A percentile compares a stretch with the other conserved stretches of the same genome.
These are phyloP conservation scores for Rutstroemia sp. DNA, from an alignment of 2,329 filamentous ascomycete species.

Conservation along the genomic window DNA sequence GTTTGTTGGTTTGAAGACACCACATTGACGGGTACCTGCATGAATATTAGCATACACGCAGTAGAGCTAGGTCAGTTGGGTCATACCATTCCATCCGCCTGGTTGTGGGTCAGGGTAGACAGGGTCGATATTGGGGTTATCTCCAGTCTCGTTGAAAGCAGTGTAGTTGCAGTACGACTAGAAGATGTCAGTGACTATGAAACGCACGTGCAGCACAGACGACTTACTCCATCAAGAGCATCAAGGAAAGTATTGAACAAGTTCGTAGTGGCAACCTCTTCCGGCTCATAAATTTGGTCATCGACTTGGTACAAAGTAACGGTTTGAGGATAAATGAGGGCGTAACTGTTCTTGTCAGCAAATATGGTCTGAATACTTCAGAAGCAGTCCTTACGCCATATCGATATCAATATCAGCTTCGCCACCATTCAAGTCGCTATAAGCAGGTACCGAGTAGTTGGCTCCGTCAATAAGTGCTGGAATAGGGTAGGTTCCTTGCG, in stretches of 20 bases:
- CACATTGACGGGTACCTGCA: slow-evolving; percentile 14
- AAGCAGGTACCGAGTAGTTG: slow-evolving; percentile 10
- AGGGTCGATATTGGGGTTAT: slow-evolving; percentile 34
- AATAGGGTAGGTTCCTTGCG: slow-evolving; percentile 13
- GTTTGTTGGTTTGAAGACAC: slow-evolving; percentile 18
- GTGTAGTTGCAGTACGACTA: slow-evolving; percentile 37
- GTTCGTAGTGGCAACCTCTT: slow-evolving; percentile 18
- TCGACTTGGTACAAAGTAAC: slow-evolving; percentile 25
- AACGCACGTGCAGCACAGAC: no score
- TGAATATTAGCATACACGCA: not conserved
- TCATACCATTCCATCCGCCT: slow-evolving; percentile 35
- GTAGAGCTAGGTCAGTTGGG: not conserved
- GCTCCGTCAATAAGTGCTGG: slow-evolving; percentile 21
- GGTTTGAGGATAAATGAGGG: slow-evolving; percentile 12
- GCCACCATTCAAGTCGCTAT: slow-evolving; percentile 7
- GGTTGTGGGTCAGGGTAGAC: slow-evolving; percentile 34
- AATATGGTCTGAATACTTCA: not conserved
- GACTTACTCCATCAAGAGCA: slow-evolving; percentile 22
- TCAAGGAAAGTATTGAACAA: slow-evolving; percentile 28
- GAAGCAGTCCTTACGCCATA: slow-evolving; percentile 21
- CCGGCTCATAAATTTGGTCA: slow-evolving; percentile 20
- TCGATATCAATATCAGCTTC: slow-evolving; percentile 33
- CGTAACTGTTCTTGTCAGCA: not conserved
- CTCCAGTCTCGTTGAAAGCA: slow-evolving; percentile 36
- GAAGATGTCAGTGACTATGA: not conserved